A percentile compares a stretch with the other conserved stretches of the same genome.
Evolutionary conservation across 352 stramenopile species (phyloP).

Genomic region (Globisporangium abappressorium): DNA sequence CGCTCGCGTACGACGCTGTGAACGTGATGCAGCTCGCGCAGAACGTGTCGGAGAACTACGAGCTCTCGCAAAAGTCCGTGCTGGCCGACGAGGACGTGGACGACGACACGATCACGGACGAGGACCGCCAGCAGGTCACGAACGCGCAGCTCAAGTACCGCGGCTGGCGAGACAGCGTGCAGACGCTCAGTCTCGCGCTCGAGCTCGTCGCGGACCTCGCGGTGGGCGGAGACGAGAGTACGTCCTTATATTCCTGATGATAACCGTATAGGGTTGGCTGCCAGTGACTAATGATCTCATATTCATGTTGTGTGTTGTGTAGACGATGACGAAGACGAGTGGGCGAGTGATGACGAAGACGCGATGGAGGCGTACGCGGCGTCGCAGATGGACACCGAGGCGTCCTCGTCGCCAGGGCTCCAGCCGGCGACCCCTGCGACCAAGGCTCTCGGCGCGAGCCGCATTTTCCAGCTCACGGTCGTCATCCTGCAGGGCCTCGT

Average conservation of each 20-base stretch:
- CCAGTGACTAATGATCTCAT: not conserved
- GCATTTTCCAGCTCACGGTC: slow-evolving; percentile 53
- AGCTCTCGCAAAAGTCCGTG: slow-evolving; percentile 51
- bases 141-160: slow-evolving; percentile 67
- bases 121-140: slow-evolving; percentile 58
- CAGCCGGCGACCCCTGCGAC: slow-evolving; percentile 23
- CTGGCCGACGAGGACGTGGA: slow-evolving; percentile 69
- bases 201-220: slow-evolving; percentile 75
- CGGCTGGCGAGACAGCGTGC: slow-evolving; percentile 78
- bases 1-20: slow-evolving; percentile 78
- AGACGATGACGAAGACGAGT: slow-evolving; percentile 80
- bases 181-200: slow-evolving; percentile 71
- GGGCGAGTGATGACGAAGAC: slow-evolving; percentile 86
- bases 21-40: slow-evolving; percentile 75
- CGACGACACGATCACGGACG: slow-evolving; percentile 53
- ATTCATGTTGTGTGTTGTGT: not conserved
- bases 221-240: slow-evolving; percentile 44
- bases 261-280: not conserved
- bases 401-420: not conserved
- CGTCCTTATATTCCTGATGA: not conserved
- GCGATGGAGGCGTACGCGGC: slow-evolving; percentile 80
- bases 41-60: slow-evolving; percentile 55
- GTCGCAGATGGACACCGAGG: slow-evolving; percentile 55
- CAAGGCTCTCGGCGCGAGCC: slow-evolving; percentile 41
- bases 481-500: slow-evolving; percentile 76